Evolutionary conservation across 2,329 filamentous ascomycete species (phyloP), one percentile per base, ranked within the genome.

Genomic region (Epichloe typhina): DNA sequence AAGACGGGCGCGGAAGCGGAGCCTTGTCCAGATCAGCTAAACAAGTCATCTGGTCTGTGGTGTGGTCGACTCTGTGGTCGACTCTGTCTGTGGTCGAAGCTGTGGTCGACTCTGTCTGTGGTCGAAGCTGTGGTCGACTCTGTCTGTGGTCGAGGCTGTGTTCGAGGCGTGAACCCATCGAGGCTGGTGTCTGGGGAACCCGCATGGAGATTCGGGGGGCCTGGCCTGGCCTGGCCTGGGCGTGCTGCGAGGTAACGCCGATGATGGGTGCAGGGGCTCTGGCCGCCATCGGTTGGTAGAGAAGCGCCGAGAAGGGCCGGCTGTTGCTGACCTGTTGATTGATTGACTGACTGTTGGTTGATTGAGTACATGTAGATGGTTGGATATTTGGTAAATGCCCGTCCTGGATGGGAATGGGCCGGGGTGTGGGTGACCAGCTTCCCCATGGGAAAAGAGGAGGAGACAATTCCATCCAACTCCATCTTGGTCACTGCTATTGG

Each of bases 271-370:
- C 35, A 49, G 51, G 42, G 42, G 50, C 46, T 23, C 5, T 39
- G 49, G 52, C 46, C 52, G 46, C 53, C 49, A 49, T 46, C 41
- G 49, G 41, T 19, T 51, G 46, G 49, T 49, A 57, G 56, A 66
- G 62, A 65, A 66, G 64, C 64, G 64, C 64, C 64, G 63, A 66
- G 64, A 62, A 66, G 57, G 54, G 64, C 62, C 64, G 63, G 57
- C 41, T 33, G 53, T 35, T 40, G 31, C n/a, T n/a, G n/a, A n/a
- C 7, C 11, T 6, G 26, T 35, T 23, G 23, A 23, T 9, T 31
- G 7, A 17, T 23, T n/a, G n/a, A n/a, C n/a, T 37, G 31, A 17
- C 36, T 19, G 39, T 8, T 23, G 21, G 39, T 8, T 23, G 21
- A 23, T 6, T 23, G n/a, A n/a, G n/a, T n/a, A n/a, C n/a, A n/a